These are phyloP conservation scores for Pseudonitzschia pungens DNA, from an alignment of 108 stramenopile species.

Conservation along the genomic window DNA sequence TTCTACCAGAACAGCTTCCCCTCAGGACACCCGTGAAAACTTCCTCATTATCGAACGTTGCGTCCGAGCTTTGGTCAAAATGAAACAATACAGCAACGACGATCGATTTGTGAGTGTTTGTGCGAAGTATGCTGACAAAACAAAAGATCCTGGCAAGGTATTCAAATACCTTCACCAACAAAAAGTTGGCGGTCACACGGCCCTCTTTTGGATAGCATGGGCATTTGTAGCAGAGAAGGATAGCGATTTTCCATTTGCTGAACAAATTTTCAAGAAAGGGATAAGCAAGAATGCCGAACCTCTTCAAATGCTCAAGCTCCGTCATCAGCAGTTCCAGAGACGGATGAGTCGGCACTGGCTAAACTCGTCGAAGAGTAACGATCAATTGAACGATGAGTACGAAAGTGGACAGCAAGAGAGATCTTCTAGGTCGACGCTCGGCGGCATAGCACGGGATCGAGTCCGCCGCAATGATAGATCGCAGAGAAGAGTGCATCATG, in stretches of 20 bases:
- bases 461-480: conserved; percentile 51
- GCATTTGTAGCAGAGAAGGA: conserved; percentile 61
- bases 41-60: conserved; percentile 85
- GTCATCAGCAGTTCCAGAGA: conserved; percentile 79
- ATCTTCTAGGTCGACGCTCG: conserved; percentile 44
- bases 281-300: conserved; percentile 70
- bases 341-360: conserved; percentile 83
- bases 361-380: conserved; percentile 48
- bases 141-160: conserved; percentile 58
- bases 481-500: conserved; percentile 1
- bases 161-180: conserved; percentile 76
- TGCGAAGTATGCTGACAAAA: conserved; percentile 79
- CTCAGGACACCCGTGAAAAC: conserved; percentile 66
- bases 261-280: conserved; percentile 67
- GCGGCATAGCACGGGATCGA: conserved; percentile 47
- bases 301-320: conserved; percentile 56
- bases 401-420: conserved; percentile 30
- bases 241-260: conserved; percentile 55
- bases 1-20: conserved; percentile 69
- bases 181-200: conserved; percentile 55
- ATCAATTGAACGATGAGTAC: conserved; percentile 41
- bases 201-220: conserved; percentile 76
- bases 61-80: conserved; percentile 55
- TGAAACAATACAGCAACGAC: conserved; percentile 66
- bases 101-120: conserved; percentile 75